Conservation (phyloP, 192 early-diverging fungal species). For the Funneliformis mosseae region DNA sequence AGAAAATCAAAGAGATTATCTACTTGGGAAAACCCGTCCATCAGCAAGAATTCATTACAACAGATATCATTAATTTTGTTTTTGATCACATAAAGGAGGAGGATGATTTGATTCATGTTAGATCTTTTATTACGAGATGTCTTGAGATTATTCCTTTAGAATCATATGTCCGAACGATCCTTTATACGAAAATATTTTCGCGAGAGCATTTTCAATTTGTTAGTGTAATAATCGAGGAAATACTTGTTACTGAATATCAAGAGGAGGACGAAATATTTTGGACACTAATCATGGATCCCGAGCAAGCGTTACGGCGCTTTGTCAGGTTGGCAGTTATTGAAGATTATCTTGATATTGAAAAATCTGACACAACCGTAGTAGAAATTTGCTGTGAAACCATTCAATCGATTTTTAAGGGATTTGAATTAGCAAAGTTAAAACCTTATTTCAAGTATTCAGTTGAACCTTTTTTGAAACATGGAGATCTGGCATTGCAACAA, state of each 20-base stretch:
- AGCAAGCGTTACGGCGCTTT: not conserved
- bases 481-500: not conserved
- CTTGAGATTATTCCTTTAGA: not conserved
- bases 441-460: not conserved
- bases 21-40: not conserved
- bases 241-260: not conserved
- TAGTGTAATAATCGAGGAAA: not conserved
- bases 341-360: not conserved
- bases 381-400: not conserved
- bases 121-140: not conserved
- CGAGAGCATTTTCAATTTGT: not conserved
- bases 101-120: not conserved
- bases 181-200: not conserved
- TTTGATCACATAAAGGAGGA: not conserved
- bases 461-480: not conserved
- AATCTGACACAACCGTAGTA: not conserved
- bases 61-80: not conserved
- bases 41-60: not conserved
- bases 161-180: not conserved
- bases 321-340: not conserved
- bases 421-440: not conserved
- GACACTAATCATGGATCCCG: not conserved
- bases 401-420: not conserved
- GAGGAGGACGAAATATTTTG: not conserved
- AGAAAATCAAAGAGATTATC: not conserved